phyloP scores from a whole-genome alignment of 306 rosid species.

The Lupinus albus region DNA sequence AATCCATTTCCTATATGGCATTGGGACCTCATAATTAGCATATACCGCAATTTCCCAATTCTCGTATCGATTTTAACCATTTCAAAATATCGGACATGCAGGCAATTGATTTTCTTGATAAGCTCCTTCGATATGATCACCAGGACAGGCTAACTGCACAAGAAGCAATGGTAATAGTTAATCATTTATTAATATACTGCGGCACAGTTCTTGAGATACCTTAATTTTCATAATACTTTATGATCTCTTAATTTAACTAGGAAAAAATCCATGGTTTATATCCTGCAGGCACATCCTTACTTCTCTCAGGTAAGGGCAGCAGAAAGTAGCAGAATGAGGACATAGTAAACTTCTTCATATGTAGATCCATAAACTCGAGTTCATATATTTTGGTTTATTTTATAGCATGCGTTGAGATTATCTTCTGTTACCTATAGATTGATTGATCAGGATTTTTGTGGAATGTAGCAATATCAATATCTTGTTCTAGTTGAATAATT shows the following conservation, averaged over 20 bases:
- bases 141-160: constrained; percentile 93
- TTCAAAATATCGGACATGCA: constrained; percentile 42
- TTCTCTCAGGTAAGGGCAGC: constrained; percentile 95
- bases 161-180: constrained; percentile 86
- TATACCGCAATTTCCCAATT: constrained; percentile 8
- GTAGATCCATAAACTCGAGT: constrained; percentile 43
- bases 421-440: constrained; percentile 37
- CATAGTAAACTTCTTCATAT: constrained; percentile 46
- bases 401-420: constrained; percentile 39
- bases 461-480: constrained; percentile 39
- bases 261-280: constrained; percentile 1
- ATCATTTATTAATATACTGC: constrained; percentile 1
- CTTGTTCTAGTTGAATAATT: constrained; percentile 33
- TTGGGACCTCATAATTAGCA: background rate
- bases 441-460: constrained; percentile 39
- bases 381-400: constrained; percentile 49
- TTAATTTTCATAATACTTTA: background rate
- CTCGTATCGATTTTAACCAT: constrained; percentile 33
- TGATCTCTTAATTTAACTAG: background rate
- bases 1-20: constrained; percentile 23
- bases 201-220: constrained; percentile 7
- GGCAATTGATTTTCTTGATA: constrained; percentile 99
- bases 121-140: constrained; percentile 93
- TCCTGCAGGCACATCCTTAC: constrained; percentile 76
- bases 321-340: constrained; percentile 90